A percentile compares a stretch with the other conserved stretches of the same genome.
Conservation (phyloP, 345 rosid species). For the Boechera divaricarpa region DNA sequence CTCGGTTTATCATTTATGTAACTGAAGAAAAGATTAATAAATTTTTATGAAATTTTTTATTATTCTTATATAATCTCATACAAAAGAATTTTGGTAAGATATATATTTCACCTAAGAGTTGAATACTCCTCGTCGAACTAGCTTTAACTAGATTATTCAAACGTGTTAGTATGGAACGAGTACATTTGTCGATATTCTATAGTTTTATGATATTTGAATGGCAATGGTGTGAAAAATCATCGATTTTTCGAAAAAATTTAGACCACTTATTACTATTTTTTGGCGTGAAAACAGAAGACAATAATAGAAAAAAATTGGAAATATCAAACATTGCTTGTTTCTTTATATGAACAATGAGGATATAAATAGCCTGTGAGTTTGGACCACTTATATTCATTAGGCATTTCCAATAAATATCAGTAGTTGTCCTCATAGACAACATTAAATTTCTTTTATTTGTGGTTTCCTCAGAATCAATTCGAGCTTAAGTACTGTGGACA, state of each 20-base stretch:
- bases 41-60: neutral
- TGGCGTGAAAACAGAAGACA: slow-evolving; percentile 37
- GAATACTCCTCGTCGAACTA: neutral
- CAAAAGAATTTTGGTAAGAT: too few species aligned
- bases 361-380: slow-evolving; percentile 30
- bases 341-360: slow-evolving; percentile 30
- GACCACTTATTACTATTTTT: slow-evolving; percentile 20
- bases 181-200: neutral
- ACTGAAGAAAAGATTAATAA: neutral
- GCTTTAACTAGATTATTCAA: slow-evolving; percentile 9
- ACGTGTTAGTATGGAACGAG: neutral
- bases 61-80: neutral
- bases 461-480: slow-evolving; percentile 3
- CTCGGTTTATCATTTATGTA: too few species aligned
- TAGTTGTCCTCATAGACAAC: slow-evolving; percentile 40
- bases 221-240: slow-evolving; percentile 38
- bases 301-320: slow-evolving; percentile 25
- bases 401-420: slow-evolving; percentile 42
- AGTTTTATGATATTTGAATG: slow-evolving; percentile 14
- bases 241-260: neutral
- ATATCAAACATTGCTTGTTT: slow-evolving; percentile 30
- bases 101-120: neutral
- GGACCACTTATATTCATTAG: slow-evolving; percentile 46
- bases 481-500: slow-evolving; percentile 26
- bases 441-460: slow-evolving; percentile 32